A percentile compares a stretch with the other conserved stretches of the same genome.
These are phyloP conservation scores for Naganishia kalamii DNA, from an alignment of 768 basidiomycete genomes.

Conservation along the genomic window DNA sequence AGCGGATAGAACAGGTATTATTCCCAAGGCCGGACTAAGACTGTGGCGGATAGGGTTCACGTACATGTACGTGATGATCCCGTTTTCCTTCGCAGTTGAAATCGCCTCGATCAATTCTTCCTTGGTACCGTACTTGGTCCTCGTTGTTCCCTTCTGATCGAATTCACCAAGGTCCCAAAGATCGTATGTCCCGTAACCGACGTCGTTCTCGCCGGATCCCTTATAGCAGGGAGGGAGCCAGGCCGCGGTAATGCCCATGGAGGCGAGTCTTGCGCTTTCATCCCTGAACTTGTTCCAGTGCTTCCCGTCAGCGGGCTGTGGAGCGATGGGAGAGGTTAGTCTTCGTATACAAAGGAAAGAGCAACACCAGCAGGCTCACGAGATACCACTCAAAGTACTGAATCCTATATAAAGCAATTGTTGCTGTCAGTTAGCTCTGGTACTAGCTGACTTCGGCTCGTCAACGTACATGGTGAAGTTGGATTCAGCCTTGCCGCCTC, in stretches of 20 bases:
- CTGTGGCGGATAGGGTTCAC: background rate
- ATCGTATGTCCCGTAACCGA: constrained; percentile 20
- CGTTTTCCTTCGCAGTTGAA: constrained; percentile 59
- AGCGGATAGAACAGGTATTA: constrained; percentile 3
- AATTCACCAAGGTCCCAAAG: constrained; percentile 27
- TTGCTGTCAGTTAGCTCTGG: background rate
- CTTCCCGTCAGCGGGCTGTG: constrained; percentile 32
- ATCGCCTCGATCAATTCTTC: constrained; percentile 69
- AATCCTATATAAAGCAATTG: constrained; percentile 3
- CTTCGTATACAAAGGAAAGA: background rate
- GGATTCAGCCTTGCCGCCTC: constrained; percentile 7
- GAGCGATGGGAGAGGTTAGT: background rate
- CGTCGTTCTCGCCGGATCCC: constrained; percentile 6
- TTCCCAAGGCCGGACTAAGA: background rate
- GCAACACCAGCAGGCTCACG: background rate
- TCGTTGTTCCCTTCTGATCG: constrained; percentile 27
- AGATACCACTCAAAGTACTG: constrained; percentile 26
- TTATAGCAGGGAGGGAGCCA: constrained; percentile 45
- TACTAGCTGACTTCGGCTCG: too few relatives aligned
- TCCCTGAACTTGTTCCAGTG: constrained; percentile 46
- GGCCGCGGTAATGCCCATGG: constrained; percentile 48
- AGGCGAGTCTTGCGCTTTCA: constrained; percentile 37
- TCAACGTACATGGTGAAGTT: constrained; percentile 25
- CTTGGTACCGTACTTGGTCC: constrained; percentile 82
- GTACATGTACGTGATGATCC: constrained; percentile 56